These are phyloP conservation scores for Zelonia costaricensis DNA, from an alignment of 208 protist genomes.

Conservation along the genomic window DNA sequence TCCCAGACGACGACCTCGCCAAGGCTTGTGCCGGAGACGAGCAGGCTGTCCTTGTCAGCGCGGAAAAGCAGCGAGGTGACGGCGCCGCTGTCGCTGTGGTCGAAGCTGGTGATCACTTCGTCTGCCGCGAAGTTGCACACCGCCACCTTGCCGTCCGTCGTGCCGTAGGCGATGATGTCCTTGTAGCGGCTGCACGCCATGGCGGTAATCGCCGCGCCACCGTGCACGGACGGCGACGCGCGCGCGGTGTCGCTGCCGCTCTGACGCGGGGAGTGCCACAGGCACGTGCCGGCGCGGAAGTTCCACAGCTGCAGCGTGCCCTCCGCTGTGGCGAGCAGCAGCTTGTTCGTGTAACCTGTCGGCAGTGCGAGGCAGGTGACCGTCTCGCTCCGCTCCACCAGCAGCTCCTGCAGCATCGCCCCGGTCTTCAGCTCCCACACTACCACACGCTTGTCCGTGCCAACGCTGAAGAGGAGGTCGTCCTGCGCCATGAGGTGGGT, in stretches of 20 bases:
- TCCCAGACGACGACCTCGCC: slow-evolving; percentile 90
- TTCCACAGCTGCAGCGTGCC: slow-evolving; percentile 88
- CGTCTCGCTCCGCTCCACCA: slow-evolving; percentile 62
- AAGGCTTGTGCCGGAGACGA: slow-evolving; percentile 71
- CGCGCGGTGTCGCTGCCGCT: not conserved
- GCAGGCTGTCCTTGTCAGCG: slow-evolving; percentile 66
- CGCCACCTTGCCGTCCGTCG: slow-evolving; percentile 64
- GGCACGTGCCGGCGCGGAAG: slow-evolving; percentile 72
- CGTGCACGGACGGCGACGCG: not conserved
- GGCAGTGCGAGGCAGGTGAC: slow-evolving; percentile 51
- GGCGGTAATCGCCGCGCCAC: slow-evolving; percentile 39
- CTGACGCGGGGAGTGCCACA: slow-evolving; percentile 54
- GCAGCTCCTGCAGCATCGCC: slow-evolving; percentile 57
- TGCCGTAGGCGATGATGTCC: slow-evolving; percentile 88
- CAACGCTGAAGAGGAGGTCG: slow-evolving; percentile 80
- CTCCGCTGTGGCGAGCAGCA: slow-evolving; percentile 76
- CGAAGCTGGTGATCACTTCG: slow-evolving; percentile 76
- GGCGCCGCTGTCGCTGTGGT: slow-evolving; percentile 51
- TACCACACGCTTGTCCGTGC: slow-evolving; percentile 70
- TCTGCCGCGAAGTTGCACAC: slow-evolving; percentile 62
- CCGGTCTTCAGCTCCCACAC: slow-evolving; percentile 74
- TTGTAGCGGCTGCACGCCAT: slow-evolving; percentile 74
- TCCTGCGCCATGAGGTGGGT: slow-evolving; percentile 68
- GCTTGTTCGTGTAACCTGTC: slow-evolving; percentile 84
- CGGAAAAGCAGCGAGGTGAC: slow-evolving; percentile 87